Conservation (phyloP, 768 basidiomycete species). For the Asterophora lycoperdoides region DNA sequence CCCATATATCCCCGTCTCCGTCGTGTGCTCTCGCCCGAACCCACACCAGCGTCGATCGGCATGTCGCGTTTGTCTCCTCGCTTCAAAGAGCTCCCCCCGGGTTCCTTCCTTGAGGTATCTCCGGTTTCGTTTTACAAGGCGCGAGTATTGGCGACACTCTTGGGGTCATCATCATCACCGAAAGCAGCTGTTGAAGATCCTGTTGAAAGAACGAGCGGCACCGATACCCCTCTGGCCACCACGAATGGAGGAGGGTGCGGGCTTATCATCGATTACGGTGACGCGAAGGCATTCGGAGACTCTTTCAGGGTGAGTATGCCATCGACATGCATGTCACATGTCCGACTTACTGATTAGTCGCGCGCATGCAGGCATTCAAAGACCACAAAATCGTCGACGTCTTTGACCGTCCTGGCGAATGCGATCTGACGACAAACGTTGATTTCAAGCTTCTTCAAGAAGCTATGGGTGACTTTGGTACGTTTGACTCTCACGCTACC, state of each 20-base stretch:
- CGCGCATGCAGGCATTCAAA: conserved; percentile 71
- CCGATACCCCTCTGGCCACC: not conserved
- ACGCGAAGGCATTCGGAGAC: conserved; percentile 57
- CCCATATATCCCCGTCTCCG: conserved; percentile 41
- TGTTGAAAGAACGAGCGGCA: not conserved
- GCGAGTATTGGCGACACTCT: conserved; percentile 59
- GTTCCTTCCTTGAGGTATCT: conserved; percentile 78
- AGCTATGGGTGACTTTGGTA: conserved; percentile 59
- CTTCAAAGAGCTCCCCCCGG: conserved; percentile 63
- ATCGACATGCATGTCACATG: not conserved
- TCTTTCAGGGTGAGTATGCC: conserved; percentile 71
- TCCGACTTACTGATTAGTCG: not conserved
- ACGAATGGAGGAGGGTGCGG: conserved; percentile 48
- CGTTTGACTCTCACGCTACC: not conserved
- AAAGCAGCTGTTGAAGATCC: too few species aligned
- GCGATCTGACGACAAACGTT: conserved; percentile 95
- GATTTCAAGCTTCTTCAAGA: conserved; percentile 89
- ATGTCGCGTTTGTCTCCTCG: conserved; percentile 65
- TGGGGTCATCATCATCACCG: conserved; percentile 23
- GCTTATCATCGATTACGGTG: conserved; percentile 89
- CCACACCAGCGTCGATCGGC: conserved; percentile 47
- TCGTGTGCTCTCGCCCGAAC: conserved; percentile 59
- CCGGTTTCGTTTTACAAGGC: conserved; percentile 66
- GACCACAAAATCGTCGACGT: conserved; percentile 80
- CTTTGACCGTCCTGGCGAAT: conserved; percentile 80